phyloP scores from a whole-genome alignment of 371 early-diverging fungal genomes.

The Mucor sp. region DNA sequence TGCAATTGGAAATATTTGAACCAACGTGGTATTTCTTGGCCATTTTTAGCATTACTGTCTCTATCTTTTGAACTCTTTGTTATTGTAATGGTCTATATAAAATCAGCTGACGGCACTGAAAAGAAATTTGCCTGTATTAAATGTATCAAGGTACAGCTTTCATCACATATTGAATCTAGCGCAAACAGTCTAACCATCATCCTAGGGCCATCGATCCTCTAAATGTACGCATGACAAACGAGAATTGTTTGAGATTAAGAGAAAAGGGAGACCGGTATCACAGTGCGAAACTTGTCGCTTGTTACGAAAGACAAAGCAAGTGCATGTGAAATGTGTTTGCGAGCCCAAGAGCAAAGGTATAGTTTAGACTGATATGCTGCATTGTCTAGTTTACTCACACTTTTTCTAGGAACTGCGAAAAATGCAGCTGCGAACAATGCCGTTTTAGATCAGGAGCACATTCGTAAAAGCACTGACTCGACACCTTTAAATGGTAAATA shows the following conservation, averaged over 20 bases:
- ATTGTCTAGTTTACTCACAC: too few relatives aligned
- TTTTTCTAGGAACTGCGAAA: too few relatives aligned
- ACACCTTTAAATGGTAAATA: not conserved
- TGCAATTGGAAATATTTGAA: not conserved
- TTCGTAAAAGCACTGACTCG: not conserved
- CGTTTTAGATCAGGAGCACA: not conserved
- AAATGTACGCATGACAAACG: constrained; percentile 63
- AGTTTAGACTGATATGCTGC: not conserved
- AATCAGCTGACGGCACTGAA: constrained; percentile 35
- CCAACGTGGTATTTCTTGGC: constrained; percentile 31
- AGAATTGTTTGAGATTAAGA: constrained; percentile 65
- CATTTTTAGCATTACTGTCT: constrained; percentile 9
- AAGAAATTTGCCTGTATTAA: constrained; percentile 47
- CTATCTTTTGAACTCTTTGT: not conserved
- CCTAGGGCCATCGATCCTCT: constrained; percentile 67
- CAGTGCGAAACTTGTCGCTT: constrained; percentile 77
- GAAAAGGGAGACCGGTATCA: constrained; percentile 78
- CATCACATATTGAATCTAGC: not conserved
- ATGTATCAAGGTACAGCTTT: constrained; percentile 44
- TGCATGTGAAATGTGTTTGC: constrained; percentile 77
- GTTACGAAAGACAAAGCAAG: constrained; percentile 69
- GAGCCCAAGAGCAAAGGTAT: constrained; percentile 17
- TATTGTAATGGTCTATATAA: constrained; percentile 31
- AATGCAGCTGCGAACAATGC: not conserved
- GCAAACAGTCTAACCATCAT: not conserved